Evolutionary conservation across 2,329 filamentous ascomycete genomes (phyloP), one percentile per base, ranked within the genome.

Genomic region (Cytospora chrysosperma): DNA sequence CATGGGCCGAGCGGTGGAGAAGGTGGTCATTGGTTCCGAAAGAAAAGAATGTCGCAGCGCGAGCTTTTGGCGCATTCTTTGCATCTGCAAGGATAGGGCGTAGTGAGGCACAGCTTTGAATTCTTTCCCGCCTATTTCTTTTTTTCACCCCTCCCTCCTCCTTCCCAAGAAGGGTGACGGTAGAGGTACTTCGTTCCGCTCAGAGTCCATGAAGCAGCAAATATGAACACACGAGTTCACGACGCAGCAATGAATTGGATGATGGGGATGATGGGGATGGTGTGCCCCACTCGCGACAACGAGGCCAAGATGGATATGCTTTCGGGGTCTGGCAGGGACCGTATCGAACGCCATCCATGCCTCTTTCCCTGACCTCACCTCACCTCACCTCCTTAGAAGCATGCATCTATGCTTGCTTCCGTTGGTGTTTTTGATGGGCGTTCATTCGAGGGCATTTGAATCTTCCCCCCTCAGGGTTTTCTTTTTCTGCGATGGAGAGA

Each of bases 1-100:
- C 30, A 9, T 34, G 49, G 56, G 52, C 24, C n/a, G 30, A 24
- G 37, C 49, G 17, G 26, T 30, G 34, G 32, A 59, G 28, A 28
- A 26, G 43, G 19, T 27, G 51, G 49, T 30, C 59, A 64, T 67
- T 62, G 40, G 65, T 60, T 52, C 24, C 57, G 21, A 61, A 66
- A 68, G 26, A 40, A 64, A 56, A 59, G 19, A 50, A 47, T 28
- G 53, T 15, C n/a, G 19, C 51, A 59, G 34, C 26, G 28, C 10
- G 57, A 37, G 47, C 24, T 56, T 28, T 61, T 58, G 49, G n/a
- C 58, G 47, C 53, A 37, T 52, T 53, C 34, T 60, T 56, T 32
- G 49, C 61, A 61, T 34, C 40, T 34, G 27, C 37, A 50, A 55
- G 57, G 51, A 59, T 27, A 28, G 28, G 26, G 49, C 50, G 40